phyloP scores from a whole-genome alignment of 139 green algal genomes.

The Edaphochlamys debaryana region DNA sequence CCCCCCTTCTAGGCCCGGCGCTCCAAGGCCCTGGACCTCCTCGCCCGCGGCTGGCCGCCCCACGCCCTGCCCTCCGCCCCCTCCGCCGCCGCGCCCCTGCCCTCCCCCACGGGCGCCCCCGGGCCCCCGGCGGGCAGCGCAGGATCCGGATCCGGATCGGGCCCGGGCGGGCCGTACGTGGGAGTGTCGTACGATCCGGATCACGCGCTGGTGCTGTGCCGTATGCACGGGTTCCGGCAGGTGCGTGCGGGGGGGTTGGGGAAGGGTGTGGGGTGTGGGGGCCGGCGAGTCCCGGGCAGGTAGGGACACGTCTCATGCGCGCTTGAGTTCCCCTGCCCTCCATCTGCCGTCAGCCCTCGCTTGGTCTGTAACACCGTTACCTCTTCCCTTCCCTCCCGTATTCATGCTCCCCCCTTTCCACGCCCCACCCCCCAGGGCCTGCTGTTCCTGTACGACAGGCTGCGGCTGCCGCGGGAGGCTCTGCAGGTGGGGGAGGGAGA shows the following conservation, averaged over 20 bases:
- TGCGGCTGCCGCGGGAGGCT: slow-evolving; percentile 84
- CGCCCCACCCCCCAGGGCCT: no score
- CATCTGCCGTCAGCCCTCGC: no score
- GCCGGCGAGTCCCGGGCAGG: no score
- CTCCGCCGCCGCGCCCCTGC: neutral
- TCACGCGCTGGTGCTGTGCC: slow-evolving; percentile 91
- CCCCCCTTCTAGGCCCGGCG: slow-evolving; percentile 43
- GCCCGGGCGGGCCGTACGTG: no score
- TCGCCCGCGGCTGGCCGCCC: slow-evolving; percentile 85
- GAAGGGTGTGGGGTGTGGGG: no score
- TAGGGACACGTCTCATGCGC: no score
- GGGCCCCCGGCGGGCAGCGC: neutral
- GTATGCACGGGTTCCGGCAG: slow-evolving; percentile 72
- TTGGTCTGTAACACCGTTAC: no score
- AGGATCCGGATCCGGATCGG: no score
- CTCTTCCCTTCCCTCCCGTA: no score
- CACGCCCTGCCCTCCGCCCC: slow-evolving; percentile 24
- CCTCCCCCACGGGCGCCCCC: neutral
- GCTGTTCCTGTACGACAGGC: slow-evolving; percentile 90
- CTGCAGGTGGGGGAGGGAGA: slow-evolving; percentile 71
- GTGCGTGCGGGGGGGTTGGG: no score
- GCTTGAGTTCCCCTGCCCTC: no score
- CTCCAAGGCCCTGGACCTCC: slow-evolving; percentile 83
- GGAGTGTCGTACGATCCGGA: slow-evolving; percentile 95
- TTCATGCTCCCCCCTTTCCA: no score